Conservation (phyloP, 257 asterid species). For the Nicotiana tabacum region DNA sequence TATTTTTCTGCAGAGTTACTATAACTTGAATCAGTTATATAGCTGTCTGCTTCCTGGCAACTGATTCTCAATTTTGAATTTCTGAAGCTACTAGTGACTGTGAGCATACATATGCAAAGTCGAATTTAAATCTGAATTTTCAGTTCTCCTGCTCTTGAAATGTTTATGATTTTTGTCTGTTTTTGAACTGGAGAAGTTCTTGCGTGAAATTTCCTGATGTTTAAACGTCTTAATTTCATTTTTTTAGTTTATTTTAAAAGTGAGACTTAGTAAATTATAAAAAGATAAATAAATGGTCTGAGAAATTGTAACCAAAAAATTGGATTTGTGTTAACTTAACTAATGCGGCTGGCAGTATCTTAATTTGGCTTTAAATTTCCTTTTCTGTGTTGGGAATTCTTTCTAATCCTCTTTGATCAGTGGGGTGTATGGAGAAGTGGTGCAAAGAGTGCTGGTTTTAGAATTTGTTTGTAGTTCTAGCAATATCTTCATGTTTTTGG, state of each 20-base stretch:
- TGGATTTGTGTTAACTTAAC: not conserved
- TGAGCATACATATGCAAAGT: not conserved
- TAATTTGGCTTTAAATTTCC: not conserved
- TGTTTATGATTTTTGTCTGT: not conserved
- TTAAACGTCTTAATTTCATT: not conserved
- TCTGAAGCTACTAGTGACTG: not conserved
- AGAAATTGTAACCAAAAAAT: not conserved
- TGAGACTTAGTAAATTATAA: not conserved
- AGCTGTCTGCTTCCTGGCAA: not conserved
- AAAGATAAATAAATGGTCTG: not conserved
- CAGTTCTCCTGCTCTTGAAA: not conserved
- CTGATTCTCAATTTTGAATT: slow-evolving; percentile 2
- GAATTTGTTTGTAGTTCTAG: not conserved
- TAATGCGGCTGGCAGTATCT: not conserved
- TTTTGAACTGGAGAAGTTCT: not conserved
- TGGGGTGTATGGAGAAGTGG: not conserved
- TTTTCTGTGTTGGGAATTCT: not conserved
- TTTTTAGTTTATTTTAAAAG: not conserved
- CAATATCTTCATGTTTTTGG: not conserved
- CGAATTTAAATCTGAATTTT: not conserved
- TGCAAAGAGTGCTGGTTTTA: not conserved
- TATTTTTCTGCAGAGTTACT: not conserved
- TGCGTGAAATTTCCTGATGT: not conserved
- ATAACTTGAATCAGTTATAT: not conserved
- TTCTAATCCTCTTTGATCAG: not conserved